These are phyloP conservation scores for Thinopyrum elongatum DNA, from an alignment of 176 grass and related monocot species.

Conservation along the genomic window DNA sequence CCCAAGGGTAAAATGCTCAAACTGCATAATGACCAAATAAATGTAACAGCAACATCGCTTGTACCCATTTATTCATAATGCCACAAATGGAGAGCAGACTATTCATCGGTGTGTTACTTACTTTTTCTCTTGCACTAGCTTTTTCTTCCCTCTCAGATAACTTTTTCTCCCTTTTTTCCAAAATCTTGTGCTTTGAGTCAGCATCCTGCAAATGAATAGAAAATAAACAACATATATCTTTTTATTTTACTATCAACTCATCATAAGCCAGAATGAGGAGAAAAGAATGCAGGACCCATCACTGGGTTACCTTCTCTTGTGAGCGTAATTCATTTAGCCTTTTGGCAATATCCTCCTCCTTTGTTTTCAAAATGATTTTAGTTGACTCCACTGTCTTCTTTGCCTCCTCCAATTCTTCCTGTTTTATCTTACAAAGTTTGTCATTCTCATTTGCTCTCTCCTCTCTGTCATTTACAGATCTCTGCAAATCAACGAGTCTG, in stretches of 20 bases:
- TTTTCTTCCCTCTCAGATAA: slow-evolving; percentile 65
- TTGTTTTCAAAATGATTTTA: slow-evolving; percentile 63
- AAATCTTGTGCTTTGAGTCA: slow-evolving; percentile 44
- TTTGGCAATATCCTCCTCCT: slow-evolving; percentile 68
- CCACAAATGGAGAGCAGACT: slow-evolving; percentile 18
- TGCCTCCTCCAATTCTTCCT: slow-evolving; percentile 75
- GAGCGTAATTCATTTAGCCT: slow-evolving; percentile 50
- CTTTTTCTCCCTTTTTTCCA: slow-evolving; percentile 60
- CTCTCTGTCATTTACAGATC: slow-evolving; percentile 81
- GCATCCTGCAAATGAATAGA: slow-evolving; percentile 54
- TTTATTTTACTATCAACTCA: slow-evolving; percentile 22
- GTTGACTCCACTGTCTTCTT: slow-evolving; percentile 44
- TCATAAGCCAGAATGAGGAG: slow-evolving; percentile 5
- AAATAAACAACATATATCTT: slow-evolving; percentile 21
- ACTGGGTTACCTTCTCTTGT: slow-evolving; percentile 68
- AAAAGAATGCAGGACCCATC: not conserved
- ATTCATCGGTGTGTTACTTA: slow-evolving; percentile 23
- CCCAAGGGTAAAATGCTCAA: not conserved
- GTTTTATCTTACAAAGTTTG: slow-evolving; percentile 62
- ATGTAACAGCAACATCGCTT: not conserved
- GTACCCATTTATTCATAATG: not conserved
- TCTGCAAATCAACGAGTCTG: slow-evolving; percentile 70
- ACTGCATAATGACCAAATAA: not conserved
- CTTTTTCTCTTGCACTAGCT: slow-evolving; percentile 66
- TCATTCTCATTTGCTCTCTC: slow-evolving; percentile 82